Conservation (phyloP, 2,329 filamentous ascomycete genomes). For the Penicillium sumatraense region DNA sequence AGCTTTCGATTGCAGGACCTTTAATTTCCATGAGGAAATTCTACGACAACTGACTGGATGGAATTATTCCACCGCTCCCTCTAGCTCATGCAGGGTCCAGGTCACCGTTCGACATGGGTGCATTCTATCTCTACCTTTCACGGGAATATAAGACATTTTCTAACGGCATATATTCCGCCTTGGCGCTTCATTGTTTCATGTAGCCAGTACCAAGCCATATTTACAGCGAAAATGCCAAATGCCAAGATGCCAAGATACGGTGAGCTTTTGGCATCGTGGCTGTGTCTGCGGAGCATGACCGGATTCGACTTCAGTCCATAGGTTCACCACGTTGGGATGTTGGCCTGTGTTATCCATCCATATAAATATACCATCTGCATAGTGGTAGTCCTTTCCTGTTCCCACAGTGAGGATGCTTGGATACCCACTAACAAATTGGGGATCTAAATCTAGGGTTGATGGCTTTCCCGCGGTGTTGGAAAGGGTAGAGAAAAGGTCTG, state of each 20-base stretch:
- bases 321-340: too few species aligned
- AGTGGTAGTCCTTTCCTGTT: too few species aligned
- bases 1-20: neutral
- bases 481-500: too few species aligned
- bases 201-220: slow-evolving; percentile 1
- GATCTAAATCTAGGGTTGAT: too few species aligned
- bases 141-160: slow-evolving; percentile 10
- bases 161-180: slow-evolving; percentile 5
- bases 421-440: too few species aligned
- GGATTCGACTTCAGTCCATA: too few species aligned
- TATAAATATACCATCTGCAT: too few species aligned
- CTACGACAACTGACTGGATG: slow-evolving; percentile 3
- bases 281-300: too few species aligned
- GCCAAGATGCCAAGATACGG: slow-evolving; percentile 4
- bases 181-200: neutral
- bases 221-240: neutral
- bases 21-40: slow-evolving; percentile 4
- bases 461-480: too few species aligned
- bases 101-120: neutral
- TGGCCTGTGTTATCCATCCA: too few species aligned
- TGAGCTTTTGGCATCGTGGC: slow-evolving; percentile 7
- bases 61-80: neutral
- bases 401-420: too few species aligned
- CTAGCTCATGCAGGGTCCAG: neutral
- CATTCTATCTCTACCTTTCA: neutral